Base-by-base conservation (phyloP, 106 monocot species). In the Apostasia shenzhenica region DNA sequence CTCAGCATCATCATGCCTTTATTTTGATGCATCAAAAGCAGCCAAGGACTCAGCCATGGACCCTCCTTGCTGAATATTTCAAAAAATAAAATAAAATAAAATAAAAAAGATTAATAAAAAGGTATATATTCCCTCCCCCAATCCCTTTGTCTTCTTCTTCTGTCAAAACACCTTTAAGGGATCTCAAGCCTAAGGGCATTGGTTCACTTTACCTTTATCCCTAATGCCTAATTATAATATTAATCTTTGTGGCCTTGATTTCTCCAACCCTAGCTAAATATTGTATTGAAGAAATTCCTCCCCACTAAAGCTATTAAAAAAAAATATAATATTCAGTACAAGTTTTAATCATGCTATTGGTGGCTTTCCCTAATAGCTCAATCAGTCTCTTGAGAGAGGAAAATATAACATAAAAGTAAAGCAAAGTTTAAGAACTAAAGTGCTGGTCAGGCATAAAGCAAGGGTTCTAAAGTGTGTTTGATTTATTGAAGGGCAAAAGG, bases 11-110 rank as follows among this genome's bases (percentile, higher is more conserved):
- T 26, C 59, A 6, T 9, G 37, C 39, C 59, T 41, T 59, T 59
- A 59, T 59, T 40, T 59, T 59, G 13, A 13, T 59, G 40, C 59
- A 59, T 59, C 37, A 59, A 59, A 59, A 59, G 59, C 2, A 59
- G 41, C 40, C 2, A 2, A 59, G 59, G 59, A 59, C 59, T 59
- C 26, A 26, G 26, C 26, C 7, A 40, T 59, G 40, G 59, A 40
- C 5, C 59, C 59, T 59, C 7, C 59, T 13, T 39, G 39, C 9
- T 57, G 37, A 37, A 57, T 57, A 26, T 26, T 26, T 26, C 26
- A 26, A 26, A 26, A 26, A 26, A 26, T 26, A 26, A 26, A 26
- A 26, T 26, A 26, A 26, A 26, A 26, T 26, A 26, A 26, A 26
- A 26, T 57, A 26, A 26, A 1, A 57, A 54, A 38, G 8, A 6